phyloP scores from a whole-genome alignment of 129 eudicot genomes.

The Heracleum sosnowskyi region DNA sequence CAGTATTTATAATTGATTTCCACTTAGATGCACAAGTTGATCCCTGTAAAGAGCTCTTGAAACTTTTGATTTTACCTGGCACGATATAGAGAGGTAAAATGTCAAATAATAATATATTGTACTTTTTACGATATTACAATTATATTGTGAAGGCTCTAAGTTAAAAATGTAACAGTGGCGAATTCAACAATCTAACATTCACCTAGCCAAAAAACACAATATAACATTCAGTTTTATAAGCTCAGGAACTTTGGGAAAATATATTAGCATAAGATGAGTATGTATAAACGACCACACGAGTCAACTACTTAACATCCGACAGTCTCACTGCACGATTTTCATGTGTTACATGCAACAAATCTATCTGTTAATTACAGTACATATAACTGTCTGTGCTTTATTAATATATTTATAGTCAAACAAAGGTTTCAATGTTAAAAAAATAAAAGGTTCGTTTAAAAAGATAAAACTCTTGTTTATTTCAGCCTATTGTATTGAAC shows the following conservation, averaged over 20 bases:
- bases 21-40: conserved; percentile 57
- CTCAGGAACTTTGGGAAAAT: not conserved
- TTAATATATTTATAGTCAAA: not conserved
- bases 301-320: not conserved
- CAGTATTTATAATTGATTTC: conserved; percentile 65
- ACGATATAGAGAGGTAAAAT: not conserved
- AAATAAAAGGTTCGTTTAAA: not conserved
- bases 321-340: not conserved
- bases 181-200: not conserved
- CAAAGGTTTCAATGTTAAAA: not conserved
- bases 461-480: not conserved
- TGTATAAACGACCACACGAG: not conserved
- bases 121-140: not conserved
- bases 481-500: not conserved
- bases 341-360: not conserved
- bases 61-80: conserved; percentile 53
- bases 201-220: not conserved
- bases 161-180: not conserved
- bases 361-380: not conserved
- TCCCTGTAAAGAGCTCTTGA: conserved; percentile 26
- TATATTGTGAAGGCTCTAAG: not conserved
- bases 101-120: not conserved
- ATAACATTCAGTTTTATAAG: not conserved
- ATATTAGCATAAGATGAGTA: not conserved
- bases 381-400: not conserved